Evolutionary conservation across 2,329 filamentous ascomycete species (phyloP).

Genomic region (Talaromyces funiculosus): DNA sequence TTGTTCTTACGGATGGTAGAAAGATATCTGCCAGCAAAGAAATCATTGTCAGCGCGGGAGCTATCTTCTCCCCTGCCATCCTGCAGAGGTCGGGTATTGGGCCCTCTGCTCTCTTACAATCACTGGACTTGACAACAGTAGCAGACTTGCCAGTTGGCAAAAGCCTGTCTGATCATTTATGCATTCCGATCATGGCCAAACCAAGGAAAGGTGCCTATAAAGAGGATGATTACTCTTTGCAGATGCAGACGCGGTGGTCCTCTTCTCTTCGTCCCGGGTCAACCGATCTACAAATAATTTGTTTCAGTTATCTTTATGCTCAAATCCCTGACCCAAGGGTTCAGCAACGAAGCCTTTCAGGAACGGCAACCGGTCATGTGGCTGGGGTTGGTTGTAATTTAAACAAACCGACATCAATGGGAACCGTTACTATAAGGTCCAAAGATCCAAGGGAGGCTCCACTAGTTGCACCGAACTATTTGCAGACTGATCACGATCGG

Average conservation of each 20-base stretch:
- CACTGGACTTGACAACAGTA: slow-evolving; percentile 8
- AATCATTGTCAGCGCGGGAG: slow-evolving; percentile 16
- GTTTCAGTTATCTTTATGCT: slow-evolving; percentile 17
- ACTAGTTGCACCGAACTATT: slow-evolving; percentile 15
- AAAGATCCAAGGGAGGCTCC: slow-evolving; percentile 12
- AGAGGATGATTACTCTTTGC: slow-evolving; percentile 16
- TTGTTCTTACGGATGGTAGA: slow-evolving; percentile 11
- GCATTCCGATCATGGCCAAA: slow-evolving; percentile 17
- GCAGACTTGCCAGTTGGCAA: slow-evolving; percentile 16
- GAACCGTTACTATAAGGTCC: slow-evolving; percentile 14
- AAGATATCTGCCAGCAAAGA: slow-evolving; percentile 13
- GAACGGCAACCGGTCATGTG: slow-evolving; percentile 16
- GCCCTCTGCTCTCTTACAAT: slow-evolving; percentile 8
- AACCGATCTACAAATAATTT: slow-evolving; percentile 16
- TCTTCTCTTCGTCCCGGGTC: slow-evolving; percentile 15
- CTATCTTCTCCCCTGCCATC: slow-evolving; percentile 17
- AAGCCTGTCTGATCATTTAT: slow-evolving; percentile 16
- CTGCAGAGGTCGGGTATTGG: slow-evolving; percentile 19
- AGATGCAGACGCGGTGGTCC: slow-evolving; percentile 17
- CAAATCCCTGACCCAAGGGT: slow-evolving; percentile 2
- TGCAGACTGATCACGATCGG: slow-evolving; percentile 22
- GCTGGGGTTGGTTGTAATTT: slow-evolving; percentile 17
- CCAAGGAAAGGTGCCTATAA: slow-evolving; percentile 16
- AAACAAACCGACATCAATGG: slow-evolving; percentile 17
- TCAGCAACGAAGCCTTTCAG: slow-evolving; percentile 13